Percentiles rank a stretch among this genome's conserved stretches.
Evolutionary conservation across 768 basidiomycete genomes (phyloP).

Genomic region (Asterophora lycoperdoides): DNA sequence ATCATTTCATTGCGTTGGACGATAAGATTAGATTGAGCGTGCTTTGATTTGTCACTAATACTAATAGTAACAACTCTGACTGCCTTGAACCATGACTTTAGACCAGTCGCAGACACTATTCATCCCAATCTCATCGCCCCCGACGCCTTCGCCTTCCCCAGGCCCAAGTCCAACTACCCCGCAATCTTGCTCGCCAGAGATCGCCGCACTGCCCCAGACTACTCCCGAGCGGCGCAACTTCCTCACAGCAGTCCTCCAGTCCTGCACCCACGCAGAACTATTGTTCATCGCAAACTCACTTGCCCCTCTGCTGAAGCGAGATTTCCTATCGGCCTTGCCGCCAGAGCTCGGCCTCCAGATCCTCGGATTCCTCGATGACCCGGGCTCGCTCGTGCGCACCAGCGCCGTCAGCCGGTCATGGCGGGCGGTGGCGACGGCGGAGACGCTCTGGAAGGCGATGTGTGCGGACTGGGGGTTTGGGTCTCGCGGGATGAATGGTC

Average conservation of each 20-base stretch:
- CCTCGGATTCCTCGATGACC: conserved; percentile 72
- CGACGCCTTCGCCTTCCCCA: conserved; percentile 18
- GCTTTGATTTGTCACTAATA: no score
- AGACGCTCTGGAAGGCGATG: conserved; percentile 77
- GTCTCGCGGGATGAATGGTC: neutral
- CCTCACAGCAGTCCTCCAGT: conserved; percentile 9
- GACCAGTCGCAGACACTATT: conserved; percentile 6
- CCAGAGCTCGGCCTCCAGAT: conserved; percentile 73
- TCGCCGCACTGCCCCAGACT: neutral
- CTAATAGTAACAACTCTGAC: no score
- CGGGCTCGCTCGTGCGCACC: conserved; percentile 64
- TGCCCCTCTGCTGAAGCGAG: conserved; percentile 47
- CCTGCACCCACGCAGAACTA: conserved; percentile 38
- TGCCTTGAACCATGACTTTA: neutral
- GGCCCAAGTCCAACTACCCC: neutral
- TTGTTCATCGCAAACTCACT: conserved; percentile 63
- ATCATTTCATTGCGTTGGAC: no score
- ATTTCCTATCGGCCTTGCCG: conserved; percentile 41
- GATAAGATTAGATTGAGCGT: no score
- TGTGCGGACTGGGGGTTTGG: conserved; percentile 54
- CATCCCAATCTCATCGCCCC: conserved; percentile 32
- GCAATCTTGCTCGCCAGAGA: neutral
- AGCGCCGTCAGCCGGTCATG: conserved; percentile 69
- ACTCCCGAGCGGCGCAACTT: neutral
- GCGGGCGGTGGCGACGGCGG: conserved; percentile 66